A percentile compares a stretch with the other conserved stretches of the same genome.
Conservation (phyloP, 139 green algal species). For the Chlorella sp. region DNA sequence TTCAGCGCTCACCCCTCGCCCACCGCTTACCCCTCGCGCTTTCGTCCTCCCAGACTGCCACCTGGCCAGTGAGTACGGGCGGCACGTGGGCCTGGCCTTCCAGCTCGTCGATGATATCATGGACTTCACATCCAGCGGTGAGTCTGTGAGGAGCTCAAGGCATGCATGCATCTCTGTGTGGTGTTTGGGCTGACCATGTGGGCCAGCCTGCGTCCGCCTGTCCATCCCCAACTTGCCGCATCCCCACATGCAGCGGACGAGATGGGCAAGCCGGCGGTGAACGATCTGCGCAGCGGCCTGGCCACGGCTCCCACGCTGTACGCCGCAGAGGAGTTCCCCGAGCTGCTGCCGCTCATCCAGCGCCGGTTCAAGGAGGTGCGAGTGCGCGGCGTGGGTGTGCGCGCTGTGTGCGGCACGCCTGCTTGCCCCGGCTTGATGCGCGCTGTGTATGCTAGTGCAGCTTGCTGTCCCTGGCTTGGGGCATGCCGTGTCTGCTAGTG, state of each 20-base stretch:
- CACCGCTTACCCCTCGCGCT: no score
- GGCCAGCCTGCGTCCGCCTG: conserved; percentile 95
- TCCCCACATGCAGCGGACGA: conserved; percentile 29
- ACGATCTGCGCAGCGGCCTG: conserved; percentile 89
- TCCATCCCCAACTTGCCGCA: background rate
- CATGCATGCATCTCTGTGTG: background rate
- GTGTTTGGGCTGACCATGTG: conserved; percentile 53
- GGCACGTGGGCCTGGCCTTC: conserved; percentile 95
- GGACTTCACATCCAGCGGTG: conserved; percentile 85
- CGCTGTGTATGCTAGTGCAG: background rate
- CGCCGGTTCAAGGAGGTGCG: conserved; percentile 83
- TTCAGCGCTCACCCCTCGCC: no score
- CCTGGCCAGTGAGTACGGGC: conserved; percentile 78
- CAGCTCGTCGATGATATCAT: conserved; percentile 97
- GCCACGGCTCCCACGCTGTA: conserved; percentile 94
- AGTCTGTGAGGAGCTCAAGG: background rate
- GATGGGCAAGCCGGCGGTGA: conserved; percentile 95
- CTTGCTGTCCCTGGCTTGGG: background rate
- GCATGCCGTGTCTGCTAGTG: background rate
- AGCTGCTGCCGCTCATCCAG: conserved; percentile 80
- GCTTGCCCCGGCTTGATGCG: background rate
- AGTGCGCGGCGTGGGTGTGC: no score
- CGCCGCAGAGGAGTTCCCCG: conserved; percentile 67
- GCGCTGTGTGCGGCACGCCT: no score
- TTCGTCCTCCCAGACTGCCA: conserved; percentile 37